A percentile compares a stretch with the other conserved stretches of the same genome.
These are phyloP conservation scores for Linum trigynum DNA, from an alignment of 345 rosid species.

Conservation along the genomic window DNA sequence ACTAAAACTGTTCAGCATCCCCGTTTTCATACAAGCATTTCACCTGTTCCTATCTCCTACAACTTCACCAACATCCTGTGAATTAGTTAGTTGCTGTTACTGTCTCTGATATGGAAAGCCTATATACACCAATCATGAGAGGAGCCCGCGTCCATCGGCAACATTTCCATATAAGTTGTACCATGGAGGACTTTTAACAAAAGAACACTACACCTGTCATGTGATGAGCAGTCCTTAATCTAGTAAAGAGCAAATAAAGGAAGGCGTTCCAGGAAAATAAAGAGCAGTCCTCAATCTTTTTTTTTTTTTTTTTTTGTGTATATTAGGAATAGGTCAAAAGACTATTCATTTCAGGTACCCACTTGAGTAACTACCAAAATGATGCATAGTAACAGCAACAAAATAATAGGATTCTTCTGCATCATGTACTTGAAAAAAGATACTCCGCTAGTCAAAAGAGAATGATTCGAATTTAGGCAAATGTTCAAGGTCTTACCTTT, in stretches of 20 bases:
- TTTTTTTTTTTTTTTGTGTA: too few relatives aligned
- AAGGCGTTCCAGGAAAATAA: not conserved
- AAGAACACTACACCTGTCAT: not conserved
- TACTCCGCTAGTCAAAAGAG: not conserved
- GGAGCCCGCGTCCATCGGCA: too few relatives aligned
- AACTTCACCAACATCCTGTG: not conserved
- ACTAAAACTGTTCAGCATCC: not conserved
- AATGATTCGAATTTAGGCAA: not conserved
- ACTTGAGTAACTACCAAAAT: too few relatives aligned
- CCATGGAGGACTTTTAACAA: not conserved
- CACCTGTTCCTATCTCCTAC: not conserved
- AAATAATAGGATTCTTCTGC: too few relatives aligned
- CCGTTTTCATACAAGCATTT: not conserved
- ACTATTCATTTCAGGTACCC: too few relatives aligned
- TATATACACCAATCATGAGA: too few relatives aligned
- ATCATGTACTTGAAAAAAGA: too few relatives aligned
- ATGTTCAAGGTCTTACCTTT: constrained; percentile 35
- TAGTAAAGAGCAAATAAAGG: not conserved
- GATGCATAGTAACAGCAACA: too few relatives aligned
- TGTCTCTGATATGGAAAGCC: too few relatives aligned
- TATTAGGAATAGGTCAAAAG: too few relatives aligned
- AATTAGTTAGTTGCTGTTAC: too few relatives aligned
- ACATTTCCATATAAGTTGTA: not conserved
- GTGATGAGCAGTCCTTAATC: not conserved
- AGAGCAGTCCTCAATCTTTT: too few relatives aligned